Conservation (phyloP, 352 stramenopile genomes). For the Peronospora belbahrii region DNA sequence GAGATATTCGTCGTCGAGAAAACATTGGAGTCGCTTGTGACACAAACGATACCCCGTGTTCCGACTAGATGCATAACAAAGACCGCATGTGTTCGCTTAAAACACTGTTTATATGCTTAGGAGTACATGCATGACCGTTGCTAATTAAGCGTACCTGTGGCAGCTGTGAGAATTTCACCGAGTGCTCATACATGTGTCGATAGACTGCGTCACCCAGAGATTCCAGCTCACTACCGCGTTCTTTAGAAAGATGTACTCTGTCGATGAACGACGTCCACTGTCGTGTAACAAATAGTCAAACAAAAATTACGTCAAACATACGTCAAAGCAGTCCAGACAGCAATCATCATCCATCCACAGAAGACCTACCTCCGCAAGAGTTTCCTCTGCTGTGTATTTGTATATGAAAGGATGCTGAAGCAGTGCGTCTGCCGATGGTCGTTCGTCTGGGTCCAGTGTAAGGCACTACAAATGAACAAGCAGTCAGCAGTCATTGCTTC, state of each 20-base stretch:
- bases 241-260: constrained; percentile 45
- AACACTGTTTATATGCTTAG: background rate
- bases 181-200: constrained; percentile 69
- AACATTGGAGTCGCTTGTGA: constrained; percentile 48
- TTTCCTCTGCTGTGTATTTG: constrained; percentile 63
- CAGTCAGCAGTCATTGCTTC: background rate
- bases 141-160: constrained; percentile 44
- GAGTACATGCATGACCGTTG: background rate
- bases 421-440: constrained; percentile 53
- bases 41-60: constrained; percentile 74
- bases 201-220: constrained; percentile 68
- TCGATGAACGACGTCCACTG: constrained; percentile 69
- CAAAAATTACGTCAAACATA: too few species aligned
- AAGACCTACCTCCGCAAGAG: constrained; percentile 44
- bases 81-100: background rate
- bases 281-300: constrained; percentile 1
- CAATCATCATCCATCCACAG: background rate
- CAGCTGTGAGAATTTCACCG: constrained; percentile 63
- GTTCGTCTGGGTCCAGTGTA: constrained; percentile 51
- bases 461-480: constrained; percentile 37
- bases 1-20: constrained; percentile 48
- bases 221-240: constrained; percentile 47
- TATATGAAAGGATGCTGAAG: constrained; percentile 66
- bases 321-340: constrained; percentile 2
- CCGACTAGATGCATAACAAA: constrained; percentile 37